A percentile compares a stretch with the other conserved stretches of the same genome.
phyloP scores from a whole-genome alignment of 306 rosid genomes.

The Pachyrhizus erosus region DNA sequence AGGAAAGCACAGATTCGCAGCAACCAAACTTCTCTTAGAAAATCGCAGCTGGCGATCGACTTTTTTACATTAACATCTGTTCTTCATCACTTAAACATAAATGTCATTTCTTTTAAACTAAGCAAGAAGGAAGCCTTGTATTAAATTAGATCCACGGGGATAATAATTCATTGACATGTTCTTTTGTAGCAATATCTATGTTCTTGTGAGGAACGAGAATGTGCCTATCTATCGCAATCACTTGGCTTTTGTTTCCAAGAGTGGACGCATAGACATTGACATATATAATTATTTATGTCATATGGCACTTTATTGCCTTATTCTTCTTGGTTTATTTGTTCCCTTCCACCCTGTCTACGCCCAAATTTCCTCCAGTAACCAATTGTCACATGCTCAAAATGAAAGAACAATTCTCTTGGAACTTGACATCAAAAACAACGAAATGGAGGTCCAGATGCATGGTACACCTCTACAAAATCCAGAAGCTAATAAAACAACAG shows the following conservation, averaged over 20 bases:
- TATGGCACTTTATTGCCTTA: constrained; percentile 36
- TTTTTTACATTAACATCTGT: background rate
- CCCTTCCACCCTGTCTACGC: constrained; percentile 30
- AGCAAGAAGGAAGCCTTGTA: constrained; percentile 20
- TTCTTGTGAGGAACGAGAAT: background rate
- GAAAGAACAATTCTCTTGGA: constrained; percentile 16
- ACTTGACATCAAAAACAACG: constrained; percentile 22
- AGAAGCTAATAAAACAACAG: constrained; percentile 39
- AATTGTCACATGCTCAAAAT: constrained; percentile 17
- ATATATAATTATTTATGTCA: constrained; percentile 32
- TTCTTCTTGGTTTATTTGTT: constrained; percentile 30
- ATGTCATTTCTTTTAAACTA: constrained; percentile 9
- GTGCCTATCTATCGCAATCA: background rate
- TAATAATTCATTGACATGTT: background rate
- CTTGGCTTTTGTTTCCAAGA: background rate
- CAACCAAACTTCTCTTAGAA: constrained; percentile 6
- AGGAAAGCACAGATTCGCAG: constrained; percentile 63
- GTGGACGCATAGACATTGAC: constrained; percentile 32
- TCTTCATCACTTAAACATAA: background rate
- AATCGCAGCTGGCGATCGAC: background rate
- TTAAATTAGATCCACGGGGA: background rate
- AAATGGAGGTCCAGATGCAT: constrained; percentile 32
- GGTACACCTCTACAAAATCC: constrained; percentile 20
- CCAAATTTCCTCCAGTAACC: constrained; percentile 24
- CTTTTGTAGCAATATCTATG: background rate